A percentile compares a stretch with the other conserved stretches of the same genome.
Conservation (phyloP, 352 stramenopile genomes). For the Thalassiosira hispida region DNA sequence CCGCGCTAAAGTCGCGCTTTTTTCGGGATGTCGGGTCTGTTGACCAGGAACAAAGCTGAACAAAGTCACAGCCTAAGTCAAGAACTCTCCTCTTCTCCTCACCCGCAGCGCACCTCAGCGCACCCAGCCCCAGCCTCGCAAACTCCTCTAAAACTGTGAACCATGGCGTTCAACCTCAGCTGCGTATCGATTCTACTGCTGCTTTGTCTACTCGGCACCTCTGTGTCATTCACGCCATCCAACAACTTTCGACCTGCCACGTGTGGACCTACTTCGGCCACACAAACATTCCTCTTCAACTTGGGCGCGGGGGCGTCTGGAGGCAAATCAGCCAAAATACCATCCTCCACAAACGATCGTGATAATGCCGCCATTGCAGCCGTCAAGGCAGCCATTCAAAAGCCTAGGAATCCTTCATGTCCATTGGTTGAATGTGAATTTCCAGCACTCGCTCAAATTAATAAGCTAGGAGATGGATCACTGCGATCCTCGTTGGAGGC, state of each 20-base stretch:
- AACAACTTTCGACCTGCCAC: background rate
- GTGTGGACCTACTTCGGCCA: background rate
- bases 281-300: conserved; percentile 31
- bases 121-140: too few relatives aligned
- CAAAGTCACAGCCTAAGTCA: too few relatives aligned
- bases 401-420: conserved; percentile 44
- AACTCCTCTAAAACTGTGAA: too few relatives aligned
- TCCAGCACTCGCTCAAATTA: conserved; percentile 60
- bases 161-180: conserved; percentile 1
- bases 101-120: too few relatives aligned
- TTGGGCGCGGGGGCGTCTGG: background rate
- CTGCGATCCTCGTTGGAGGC: conserved; percentile 69
- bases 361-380: conserved; percentile 63
- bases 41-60: too few relatives aligned
- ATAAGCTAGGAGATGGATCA: conserved; percentile 78
- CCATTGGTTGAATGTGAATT: conserved; percentile 80
- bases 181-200: background rate
- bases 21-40: too few relatives aligned
- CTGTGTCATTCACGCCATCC: background rate
- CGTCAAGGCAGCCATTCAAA: conserved; percentile 62
- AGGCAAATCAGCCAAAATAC: conserved; percentile 21
- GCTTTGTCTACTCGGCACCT: background rate
- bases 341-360: conserved; percentile 26
- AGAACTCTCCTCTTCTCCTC: too few relatives aligned
- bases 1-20: too few relatives aligned